Percentiles rank a stretch among this genome's conserved stretches.
phyloP scores from a whole-genome alignment of 768 basidiomycete genomes.

The Megacollybia marginata region DNA sequence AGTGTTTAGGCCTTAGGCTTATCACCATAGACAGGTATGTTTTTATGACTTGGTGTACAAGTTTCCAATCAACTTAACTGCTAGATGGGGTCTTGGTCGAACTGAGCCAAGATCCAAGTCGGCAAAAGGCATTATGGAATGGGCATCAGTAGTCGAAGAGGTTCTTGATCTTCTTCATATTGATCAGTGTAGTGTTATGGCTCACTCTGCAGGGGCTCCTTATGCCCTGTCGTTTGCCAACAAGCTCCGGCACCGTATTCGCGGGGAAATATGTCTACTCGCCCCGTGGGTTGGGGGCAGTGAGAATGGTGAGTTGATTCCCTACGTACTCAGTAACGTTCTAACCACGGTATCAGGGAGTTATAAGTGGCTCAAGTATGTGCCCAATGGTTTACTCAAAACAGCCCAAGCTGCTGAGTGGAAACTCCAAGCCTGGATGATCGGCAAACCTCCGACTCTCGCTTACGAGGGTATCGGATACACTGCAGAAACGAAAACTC shows the following conservation, averaged over 20 bases:
- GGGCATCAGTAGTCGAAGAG: conserved; percentile 87
- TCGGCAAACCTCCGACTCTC: conserved; percentile 88
- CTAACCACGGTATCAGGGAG: conserved; percentile 39
- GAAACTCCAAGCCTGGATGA: conserved; percentile 95
- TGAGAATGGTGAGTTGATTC: conserved; percentile 63
- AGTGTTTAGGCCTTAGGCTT: conserved; percentile 74
- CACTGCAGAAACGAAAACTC: conserved; percentile 32
- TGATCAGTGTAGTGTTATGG: conserved; percentile 79
- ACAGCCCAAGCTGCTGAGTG: conserved; percentile 97
- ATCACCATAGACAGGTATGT: conserved; percentile 89
- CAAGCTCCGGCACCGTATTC: conserved; percentile 63
- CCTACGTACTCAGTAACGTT: conserved; percentile 3
- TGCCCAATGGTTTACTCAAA: conserved; percentile 87
- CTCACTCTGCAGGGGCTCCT: conserved; percentile 93
- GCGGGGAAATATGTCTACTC: conserved; percentile 79
- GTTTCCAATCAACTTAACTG: conserved; percentile 8
- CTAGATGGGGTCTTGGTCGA: conserved; percentile 87
- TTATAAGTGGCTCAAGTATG: conserved; percentile 96
- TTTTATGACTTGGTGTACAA: not conserved
- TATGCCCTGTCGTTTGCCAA: conserved; percentile 88
- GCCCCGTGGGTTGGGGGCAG: conserved; percentile 96
- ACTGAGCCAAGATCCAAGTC: conserved; percentile 67
- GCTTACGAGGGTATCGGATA: conserved; percentile 85
- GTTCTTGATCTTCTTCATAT: conserved; percentile 78
- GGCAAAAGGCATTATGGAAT: conserved; percentile 78